Percentiles rank a stretch among this genome's conserved stretches.
Evolutionary conservation across 768 basidiomycete genomes (phyloP).

Genomic region (Stropharia rugosoannulata): DNA sequence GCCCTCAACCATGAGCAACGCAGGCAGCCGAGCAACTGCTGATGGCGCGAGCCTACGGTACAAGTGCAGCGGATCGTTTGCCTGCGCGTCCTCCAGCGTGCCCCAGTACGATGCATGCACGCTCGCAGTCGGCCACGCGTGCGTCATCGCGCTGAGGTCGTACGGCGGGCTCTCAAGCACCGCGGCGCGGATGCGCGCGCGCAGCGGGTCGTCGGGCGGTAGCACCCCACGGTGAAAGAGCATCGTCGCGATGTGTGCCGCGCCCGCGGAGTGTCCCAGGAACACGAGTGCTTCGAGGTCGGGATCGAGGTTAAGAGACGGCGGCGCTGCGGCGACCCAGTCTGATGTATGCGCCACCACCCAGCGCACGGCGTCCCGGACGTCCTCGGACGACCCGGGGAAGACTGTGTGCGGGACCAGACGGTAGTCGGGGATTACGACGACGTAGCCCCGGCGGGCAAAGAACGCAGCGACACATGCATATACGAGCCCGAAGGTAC

Average conservation of each 20-base stretch:
- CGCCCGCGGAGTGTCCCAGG: conserved; percentile 65
- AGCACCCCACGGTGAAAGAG: conserved; percentile 38
- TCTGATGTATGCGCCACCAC: conserved; percentile 34
- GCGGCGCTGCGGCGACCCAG: conserved; percentile 26
- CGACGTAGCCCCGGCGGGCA: conserved; percentile 55
- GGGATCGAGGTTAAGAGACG: conserved; percentile 19
- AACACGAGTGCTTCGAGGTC: conserved; percentile 45
- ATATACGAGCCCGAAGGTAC: conserved; percentile 51
- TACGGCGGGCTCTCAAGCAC: conserved; percentile 49
- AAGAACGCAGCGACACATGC: conserved; percentile 62
- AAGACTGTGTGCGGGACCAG: conserved; percentile 57
- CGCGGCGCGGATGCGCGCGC: conserved; percentile 39
- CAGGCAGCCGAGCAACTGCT: conserved; percentile 40
- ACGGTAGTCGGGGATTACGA: conserved; percentile 70
- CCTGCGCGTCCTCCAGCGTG: conserved; percentile 30
- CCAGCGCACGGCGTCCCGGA: conserved; percentile 62
- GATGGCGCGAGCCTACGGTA: conserved; percentile 34
- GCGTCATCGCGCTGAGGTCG: conserved; percentile 27
- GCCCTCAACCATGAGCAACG: conserved; percentile 44
- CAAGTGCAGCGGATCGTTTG: conserved; percentile 40
- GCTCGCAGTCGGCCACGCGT: conserved; percentile 21
- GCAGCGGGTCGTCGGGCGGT: conserved; percentile 24
- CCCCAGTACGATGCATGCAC: conserved; percentile 39
- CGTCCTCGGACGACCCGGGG: conserved; percentile 54
- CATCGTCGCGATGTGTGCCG: conserved; percentile 45